These are phyloP conservation scores for Stagonosporopsis chrysanthemi DNA, from an alignment of 2,329 filamentous ascomycete species.

Conservation along the genomic window DNA sequence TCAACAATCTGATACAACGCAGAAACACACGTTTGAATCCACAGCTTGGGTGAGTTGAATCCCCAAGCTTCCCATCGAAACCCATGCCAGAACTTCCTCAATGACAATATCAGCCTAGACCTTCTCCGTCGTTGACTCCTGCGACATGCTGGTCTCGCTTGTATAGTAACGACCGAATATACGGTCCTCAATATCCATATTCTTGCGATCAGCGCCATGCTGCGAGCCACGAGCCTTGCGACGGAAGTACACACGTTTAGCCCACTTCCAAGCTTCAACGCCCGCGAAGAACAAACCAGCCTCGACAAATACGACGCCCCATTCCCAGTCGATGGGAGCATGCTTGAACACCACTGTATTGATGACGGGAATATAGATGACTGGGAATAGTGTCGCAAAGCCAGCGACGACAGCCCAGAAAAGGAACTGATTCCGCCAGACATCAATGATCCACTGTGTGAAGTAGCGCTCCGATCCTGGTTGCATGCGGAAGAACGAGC, in stretches of 20 bases:
- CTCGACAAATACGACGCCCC: conserved; percentile 70
- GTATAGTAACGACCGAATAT: conserved; percentile 18
- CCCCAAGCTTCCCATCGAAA: neutral
- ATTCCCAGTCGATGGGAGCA: conserved; percentile 71
- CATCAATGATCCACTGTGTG: conserved; percentile 67
- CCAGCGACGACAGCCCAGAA: conserved; percentile 56
- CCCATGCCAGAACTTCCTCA: neutral
- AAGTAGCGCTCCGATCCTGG: conserved; percentile 64
- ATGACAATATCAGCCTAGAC: neutral
- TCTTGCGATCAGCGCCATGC: conserved; percentile 2
- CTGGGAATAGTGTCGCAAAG: conserved; percentile 56
- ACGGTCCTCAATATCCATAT: conserved; percentile 15
- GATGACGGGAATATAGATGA: conserved; percentile 71
- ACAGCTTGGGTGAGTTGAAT: conserved; percentile 14
- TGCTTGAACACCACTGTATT: conserved; percentile 73
- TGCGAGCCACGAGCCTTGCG: conserved; percentile 18
- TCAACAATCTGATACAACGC: neutral
- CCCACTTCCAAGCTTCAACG: conserved; percentile 72
- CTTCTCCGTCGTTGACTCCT: conserved; percentile 9
- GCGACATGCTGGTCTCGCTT: conserved; percentile 1
- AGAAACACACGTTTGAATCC: neutral
- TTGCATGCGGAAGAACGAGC: conserved; percentile 78
- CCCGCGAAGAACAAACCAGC: conserved; percentile 69
- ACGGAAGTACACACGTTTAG: conserved; percentile 61
- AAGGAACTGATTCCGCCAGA: conserved; percentile 75